Evolutionary conservation across 306 rosid genomes (phyloP).

Genomic region (Medicago ruthenica): DNA sequence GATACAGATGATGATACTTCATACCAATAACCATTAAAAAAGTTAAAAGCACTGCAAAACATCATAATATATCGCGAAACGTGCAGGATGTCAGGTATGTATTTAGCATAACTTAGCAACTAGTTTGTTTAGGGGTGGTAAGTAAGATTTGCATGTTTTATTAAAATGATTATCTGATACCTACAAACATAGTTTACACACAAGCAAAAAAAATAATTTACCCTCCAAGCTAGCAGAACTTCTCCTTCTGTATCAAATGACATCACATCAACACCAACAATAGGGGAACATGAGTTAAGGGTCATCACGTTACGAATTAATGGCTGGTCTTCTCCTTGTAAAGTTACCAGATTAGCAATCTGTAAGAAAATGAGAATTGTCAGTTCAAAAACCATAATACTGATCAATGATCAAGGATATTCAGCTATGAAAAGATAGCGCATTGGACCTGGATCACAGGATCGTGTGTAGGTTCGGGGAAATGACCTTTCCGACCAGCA

Average conservation of each 20-base stretch:
- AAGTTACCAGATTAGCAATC: constrained; percentile 93
- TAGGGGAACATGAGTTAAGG: constrained; percentile 90
- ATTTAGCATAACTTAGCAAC: constrained; percentile 13
- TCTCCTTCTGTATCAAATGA: constrained; percentile 87
- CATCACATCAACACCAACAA: constrained; percentile 95
- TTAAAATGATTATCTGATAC: constrained; percentile 20
- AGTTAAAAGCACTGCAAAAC: constrained; percentile 19
- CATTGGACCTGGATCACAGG: constrained; percentile 92
- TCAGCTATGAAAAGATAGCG: constrained; percentile 19
- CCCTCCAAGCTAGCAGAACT: constrained; percentile 98
- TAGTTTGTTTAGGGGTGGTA: constrained; percentile 5
- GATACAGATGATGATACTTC: constrained; percentile 15
- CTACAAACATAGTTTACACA: constrained; percentile 19
- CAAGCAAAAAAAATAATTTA: constrained; percentile 47
- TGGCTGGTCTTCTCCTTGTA: constrained; percentile 90
- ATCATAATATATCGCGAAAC: constrained; percentile 1
- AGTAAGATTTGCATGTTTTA: constrained; percentile 10
- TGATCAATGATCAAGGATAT: constrained; percentile 10
- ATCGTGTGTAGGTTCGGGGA: constrained; percentile 94
- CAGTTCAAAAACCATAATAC: constrained; percentile 36
- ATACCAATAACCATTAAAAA: constrained; percentile 15
- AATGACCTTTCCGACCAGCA: constrained; percentile 99
- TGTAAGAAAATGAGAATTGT: constrained; percentile 47
- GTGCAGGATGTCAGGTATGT: constrained; percentile 6
- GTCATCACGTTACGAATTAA: constrained; percentile 90